phyloP scores from a whole-genome alignment of 768 basidiomycete species.

The Lactarius psammicola region DNA sequence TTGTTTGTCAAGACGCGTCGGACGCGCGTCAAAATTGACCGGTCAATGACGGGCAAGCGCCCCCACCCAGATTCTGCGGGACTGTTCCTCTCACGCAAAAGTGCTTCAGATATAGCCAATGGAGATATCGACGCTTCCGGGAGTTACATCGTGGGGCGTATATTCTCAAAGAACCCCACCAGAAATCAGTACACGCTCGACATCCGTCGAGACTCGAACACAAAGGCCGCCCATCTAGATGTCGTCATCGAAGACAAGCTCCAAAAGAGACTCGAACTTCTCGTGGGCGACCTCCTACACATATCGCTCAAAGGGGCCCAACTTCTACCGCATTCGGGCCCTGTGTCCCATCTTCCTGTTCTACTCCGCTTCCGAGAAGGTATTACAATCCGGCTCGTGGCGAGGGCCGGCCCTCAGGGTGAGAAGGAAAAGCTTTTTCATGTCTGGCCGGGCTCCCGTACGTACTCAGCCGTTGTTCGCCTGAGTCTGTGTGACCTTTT shows the following conservation, averaged over 20 bases:
- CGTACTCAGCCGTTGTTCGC: not conserved
- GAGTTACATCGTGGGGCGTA: slow-evolving; percentile 15
- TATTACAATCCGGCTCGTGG: slow-evolving; percentile 13
- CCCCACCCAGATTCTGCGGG: not conserved
- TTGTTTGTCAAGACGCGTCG: slow-evolving; percentile 6
- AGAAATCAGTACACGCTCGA: slow-evolving; percentile 16
- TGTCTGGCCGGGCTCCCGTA: slow-evolving; percentile 12
- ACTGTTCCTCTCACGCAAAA: slow-evolving; percentile 6
- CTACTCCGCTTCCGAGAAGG: slow-evolving; percentile 18
- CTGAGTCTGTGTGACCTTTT: not conserved
- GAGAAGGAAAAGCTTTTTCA: slow-evolving; percentile 8
- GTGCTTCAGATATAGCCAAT: not conserved
- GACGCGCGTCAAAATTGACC: not conserved
- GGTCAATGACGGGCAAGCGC: slow-evolving; percentile 14
- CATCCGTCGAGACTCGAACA: slow-evolving; percentile 5
- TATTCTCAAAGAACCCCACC: not conserved
- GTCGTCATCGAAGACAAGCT: slow-evolving; percentile 12
- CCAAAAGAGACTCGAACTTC: slow-evolving; percentile 12
- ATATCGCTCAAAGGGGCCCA: slow-evolving; percentile 13
- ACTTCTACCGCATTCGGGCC: not conserved
- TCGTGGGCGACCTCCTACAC: slow-evolving; percentile 10
- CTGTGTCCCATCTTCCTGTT: not conserved
- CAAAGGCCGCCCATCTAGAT: slow-evolving; percentile 11
- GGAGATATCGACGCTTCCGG: slow-evolving; percentile 15
- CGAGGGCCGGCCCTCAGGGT: slow-evolving; percentile 13